These are phyloP conservation scores for Leptosphaerulina australis DNA, from an alignment of 2,329 filamentous ascomycete genomes.

Conservation along the genomic window DNA sequence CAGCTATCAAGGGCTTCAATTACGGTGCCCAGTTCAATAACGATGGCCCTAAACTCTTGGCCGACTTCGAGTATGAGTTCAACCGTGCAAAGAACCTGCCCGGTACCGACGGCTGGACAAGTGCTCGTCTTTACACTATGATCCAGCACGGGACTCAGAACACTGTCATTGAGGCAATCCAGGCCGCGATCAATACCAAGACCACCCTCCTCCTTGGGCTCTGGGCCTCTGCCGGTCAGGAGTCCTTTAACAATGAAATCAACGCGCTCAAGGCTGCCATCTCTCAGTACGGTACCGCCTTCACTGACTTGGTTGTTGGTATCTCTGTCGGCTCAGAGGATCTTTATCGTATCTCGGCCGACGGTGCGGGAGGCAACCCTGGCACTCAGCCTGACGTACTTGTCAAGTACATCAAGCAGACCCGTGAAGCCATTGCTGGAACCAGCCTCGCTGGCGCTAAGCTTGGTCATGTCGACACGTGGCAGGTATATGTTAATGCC, in stretches of 20 bases:
- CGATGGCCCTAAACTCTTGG: slow-evolving; percentile 63
- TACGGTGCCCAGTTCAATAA: slow-evolving; percentile 69
- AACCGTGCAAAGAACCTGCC: slow-evolving; percentile 66
- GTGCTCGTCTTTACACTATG: slow-evolving; percentile 77
- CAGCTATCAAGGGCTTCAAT: slow-evolving; percentile 68
- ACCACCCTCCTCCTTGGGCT: slow-evolving; percentile 81
- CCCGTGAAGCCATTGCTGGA: slow-evolving; percentile 66
- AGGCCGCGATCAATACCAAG: slow-evolving; percentile 79
- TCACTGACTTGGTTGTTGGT: slow-evolving; percentile 72
- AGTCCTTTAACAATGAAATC: slow-evolving; percentile 73
- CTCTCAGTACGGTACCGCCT: slow-evolving; percentile 67
- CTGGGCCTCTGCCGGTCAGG: slow-evolving; percentile 75
- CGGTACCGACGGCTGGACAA: slow-evolving; percentile 65
- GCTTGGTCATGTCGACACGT: slow-evolving; percentile 88
- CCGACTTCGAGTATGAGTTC: slow-evolving; percentile 75
- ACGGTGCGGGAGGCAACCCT: slow-evolving; percentile 65
- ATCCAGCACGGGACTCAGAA: slow-evolving; percentile 70
- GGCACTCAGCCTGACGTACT: slow-evolving; percentile 69
- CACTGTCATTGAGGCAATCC: slow-evolving; percentile 71
- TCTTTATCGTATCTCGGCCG: slow-evolving; percentile 65
- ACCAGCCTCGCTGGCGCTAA: slow-evolving; percentile 64
- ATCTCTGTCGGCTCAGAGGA: slow-evolving; percentile 90
- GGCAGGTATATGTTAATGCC: slow-evolving; percentile 67
- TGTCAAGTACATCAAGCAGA: slow-evolving; percentile 71
- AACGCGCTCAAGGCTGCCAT: slow-evolving; percentile 73